phyloP scores from a whole-genome alignment of 176 grass and related monocot genomes.

The Bothriochloa decipiens region DNA sequence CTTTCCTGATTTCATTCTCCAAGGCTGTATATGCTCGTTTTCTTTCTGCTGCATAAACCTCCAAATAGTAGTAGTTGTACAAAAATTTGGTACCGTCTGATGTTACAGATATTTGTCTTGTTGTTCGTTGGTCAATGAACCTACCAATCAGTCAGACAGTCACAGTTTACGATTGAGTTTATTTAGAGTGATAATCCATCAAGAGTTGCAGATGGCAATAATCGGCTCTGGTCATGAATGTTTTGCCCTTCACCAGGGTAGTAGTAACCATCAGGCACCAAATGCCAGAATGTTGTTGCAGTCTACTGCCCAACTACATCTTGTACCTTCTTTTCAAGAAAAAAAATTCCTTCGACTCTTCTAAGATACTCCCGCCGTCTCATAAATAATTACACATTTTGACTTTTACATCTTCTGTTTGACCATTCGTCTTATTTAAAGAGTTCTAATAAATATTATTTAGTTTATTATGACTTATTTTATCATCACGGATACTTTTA shows the following conservation, averaged over 20 bases:
- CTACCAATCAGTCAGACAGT: neutral
- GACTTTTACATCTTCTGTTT: no score
- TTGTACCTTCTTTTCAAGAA: neutral
- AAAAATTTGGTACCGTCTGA: no score
- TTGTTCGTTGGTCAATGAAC: neutral
- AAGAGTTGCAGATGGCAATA: conserved; percentile 13
- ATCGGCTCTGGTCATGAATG: neutral
- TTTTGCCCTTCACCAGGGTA: no score
- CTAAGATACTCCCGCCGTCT: neutral
- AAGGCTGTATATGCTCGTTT: no score
- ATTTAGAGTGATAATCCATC: neutral
- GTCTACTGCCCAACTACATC: conserved; percentile 1
- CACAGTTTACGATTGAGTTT: neutral
- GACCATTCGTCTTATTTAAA: no score
- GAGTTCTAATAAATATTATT: no score
- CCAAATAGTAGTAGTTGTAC: no score
- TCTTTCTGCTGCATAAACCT: no score
- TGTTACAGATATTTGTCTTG: neutral
- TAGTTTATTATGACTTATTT: no score
- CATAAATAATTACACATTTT: no score
- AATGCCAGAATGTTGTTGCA: conserved; percentile 19
- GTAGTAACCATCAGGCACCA: conserved; percentile 16
- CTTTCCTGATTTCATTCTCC: no score
- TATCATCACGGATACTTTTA: no score
- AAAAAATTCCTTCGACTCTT: neutral